Conservation (phyloP, 495 filamentous ascomycete genomes). For the Aspergillus ellipticus region DNA sequence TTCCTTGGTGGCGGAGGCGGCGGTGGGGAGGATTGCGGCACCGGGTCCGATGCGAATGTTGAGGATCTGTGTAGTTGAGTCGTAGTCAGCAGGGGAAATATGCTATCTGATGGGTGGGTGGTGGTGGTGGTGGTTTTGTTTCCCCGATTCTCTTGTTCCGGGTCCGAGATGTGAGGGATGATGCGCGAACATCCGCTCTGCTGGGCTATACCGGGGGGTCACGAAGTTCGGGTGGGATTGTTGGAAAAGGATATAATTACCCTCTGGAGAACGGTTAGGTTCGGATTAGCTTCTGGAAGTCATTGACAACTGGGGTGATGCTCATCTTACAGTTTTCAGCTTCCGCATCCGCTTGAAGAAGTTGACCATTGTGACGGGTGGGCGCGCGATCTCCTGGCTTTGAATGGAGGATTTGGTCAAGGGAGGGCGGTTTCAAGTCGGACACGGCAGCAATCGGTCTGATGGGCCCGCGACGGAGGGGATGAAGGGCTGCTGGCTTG, state of each 20-base stretch:
- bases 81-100: conserved; percentile 4
- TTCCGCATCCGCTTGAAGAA: conserved; percentile 73
- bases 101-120: neutral
- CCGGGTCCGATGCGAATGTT: conserved; percentile 71
- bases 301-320: neutral
- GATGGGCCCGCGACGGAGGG: neutral
- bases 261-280: conserved; percentile 20
- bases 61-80: conserved; percentile 52
- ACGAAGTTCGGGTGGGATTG: conserved; percentile 7
- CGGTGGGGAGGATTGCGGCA: conserved; percentile 69
- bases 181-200: neutral
- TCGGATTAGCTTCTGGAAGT: conserved; percentile 1
- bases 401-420: neutral
- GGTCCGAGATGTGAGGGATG: neutral
- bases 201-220: neutral
- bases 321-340: conserved; percentile 65
- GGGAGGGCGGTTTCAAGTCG: neutral
- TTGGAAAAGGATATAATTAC: conserved; percentile 24
- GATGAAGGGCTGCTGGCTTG: conserved; percentile 3
- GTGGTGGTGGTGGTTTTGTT: neutral
- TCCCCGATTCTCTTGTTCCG: conserved; percentile 10
- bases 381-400: conserved; percentile 12
- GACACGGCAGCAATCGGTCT: neutral
- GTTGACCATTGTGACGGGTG: conserved; percentile 62
- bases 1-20: conserved; percentile 44